Base-by-base conservation (phyloP, 2,329 filamentous ascomycete species). In the Phoma sp. region DNA sequence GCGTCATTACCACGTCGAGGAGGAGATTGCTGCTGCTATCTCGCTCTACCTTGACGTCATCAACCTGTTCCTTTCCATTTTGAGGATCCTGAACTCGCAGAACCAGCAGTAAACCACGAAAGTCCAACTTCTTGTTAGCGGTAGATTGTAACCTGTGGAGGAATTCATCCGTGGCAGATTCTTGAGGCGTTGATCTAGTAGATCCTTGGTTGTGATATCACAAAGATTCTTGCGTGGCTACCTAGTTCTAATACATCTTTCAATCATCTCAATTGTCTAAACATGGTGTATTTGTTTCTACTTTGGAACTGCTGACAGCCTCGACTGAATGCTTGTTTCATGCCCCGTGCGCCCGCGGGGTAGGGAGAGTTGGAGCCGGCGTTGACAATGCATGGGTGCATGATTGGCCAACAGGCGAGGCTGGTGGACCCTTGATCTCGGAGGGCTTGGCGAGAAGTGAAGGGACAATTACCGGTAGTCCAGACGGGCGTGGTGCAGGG, bases 51-150 rank as follows among this genome's bases (percentile, higher is more conserved):
- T 99, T 44, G 94, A 98, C 76, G 88, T 98, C 62, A 91, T 98
- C 81, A 99, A 99, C 84, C 78, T 99, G 64, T 99, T 99, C 86
- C 82, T 99, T 64, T 89, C 92, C 48, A 99, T 99, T 71, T 82
- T 99, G 72, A 85, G 95, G 72, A 98, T 99, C 68, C 82, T 99
- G 71, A 99, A 99, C 83, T 96, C 89, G 81, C 91, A 96, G 83
- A 89, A 87, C 74, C 94, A 96, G 78, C 96, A 97, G 84, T 98
- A 87, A 55, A 45, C 4, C 24, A 4, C 3, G 6, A 5, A 9
- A 19, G 19, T 21, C 9, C 2, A 27, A 9, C 8, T 32, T 15
- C 24, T 29, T 17, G 19, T 22, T 21, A 9, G 27, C 19, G 17
- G 43, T 10, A 40, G 21, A 36, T 25, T 36, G 44, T 29, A 36